phyloP scores from a whole-genome alignment of 2,329 filamentous ascomycete species.

The Cladosporium halotolerans region DNA sequence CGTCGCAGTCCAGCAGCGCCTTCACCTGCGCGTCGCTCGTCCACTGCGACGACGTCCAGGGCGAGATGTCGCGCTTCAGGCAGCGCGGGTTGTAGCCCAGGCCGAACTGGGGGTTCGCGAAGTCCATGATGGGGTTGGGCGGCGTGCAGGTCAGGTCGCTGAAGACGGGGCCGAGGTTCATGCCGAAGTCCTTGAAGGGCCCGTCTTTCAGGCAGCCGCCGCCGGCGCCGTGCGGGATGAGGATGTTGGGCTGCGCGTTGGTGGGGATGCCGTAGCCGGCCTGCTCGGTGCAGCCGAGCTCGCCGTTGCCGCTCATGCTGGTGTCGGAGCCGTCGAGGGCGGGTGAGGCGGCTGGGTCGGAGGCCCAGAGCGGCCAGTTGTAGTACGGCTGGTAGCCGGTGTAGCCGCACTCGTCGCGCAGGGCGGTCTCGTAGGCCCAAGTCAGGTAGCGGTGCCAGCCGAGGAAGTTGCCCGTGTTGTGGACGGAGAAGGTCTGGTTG shows the following conservation, averaged over 20 bases:
- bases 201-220: conserved; percentile 49
- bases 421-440: conserved; percentile 37
- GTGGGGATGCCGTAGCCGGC: conserved; percentile 13
- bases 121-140: not conserved
- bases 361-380: conserved; percentile 46
- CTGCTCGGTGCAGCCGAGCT: conserved; percentile 4
- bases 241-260: conserved; percentile 7
- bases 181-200: conserved; percentile 43
- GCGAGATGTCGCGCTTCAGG: conserved; percentile 33
- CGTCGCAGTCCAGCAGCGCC: conserved; percentile 15
- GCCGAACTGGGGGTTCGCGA: conserved; percentile 15
- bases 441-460: conserved; percentile 40
- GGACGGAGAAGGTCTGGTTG: conserved; percentile 22
- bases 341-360: conserved; percentile 41
- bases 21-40: conserved; percentile 1
- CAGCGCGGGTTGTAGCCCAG: conserved; percentile 31
- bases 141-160: conserved; percentile 2
- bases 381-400: conserved; percentile 38
- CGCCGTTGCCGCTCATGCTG: conserved; percentile 30
- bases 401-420: conserved; percentile 41
- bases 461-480: conserved; percentile 30
- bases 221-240: conserved; percentile 39
- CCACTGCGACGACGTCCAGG: conserved; percentile 12
- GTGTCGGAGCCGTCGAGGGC: conserved; percentile 51
- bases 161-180: conserved; percentile 45